These are phyloP conservation scores for Aspergillus hortae DNA, from an alignment of 2,329 filamentous ascomycete species.

Conservation along the genomic window DNA sequence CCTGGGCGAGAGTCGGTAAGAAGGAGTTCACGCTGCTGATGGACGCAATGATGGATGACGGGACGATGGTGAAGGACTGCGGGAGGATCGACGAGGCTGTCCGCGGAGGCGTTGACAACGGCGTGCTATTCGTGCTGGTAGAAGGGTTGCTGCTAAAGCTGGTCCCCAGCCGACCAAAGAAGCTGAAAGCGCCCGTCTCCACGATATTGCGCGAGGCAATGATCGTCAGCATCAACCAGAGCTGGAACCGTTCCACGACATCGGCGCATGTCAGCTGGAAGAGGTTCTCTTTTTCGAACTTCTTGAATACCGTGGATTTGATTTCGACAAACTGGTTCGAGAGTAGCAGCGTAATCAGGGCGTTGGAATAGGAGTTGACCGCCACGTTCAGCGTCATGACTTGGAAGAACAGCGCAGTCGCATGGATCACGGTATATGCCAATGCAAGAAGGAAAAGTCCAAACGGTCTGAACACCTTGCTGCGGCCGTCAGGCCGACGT, in stretches of 20 bases:
- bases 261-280: conserved; percentile 97
- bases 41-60: conserved; percentile 54
- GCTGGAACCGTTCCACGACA: conserved; percentile 92
- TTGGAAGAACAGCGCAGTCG: conserved; percentile 89
- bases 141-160: conserved; percentile 28
- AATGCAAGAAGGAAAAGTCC: conserved; percentile 88
- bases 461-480: conserved; percentile 82
- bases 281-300: conserved; percentile 94
- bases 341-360: conserved; percentile 82
- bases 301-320: conserved; percentile 97
- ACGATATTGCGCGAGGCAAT: conserved; percentile 96
- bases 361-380: conserved; percentile 97
- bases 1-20: conserved; percentile 60
- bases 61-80: conserved; percentile 75
- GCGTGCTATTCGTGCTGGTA: conserved; percentile 45
- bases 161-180: conserved; percentile 37
- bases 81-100: conserved; percentile 71
- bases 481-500: conserved; percentile 79
- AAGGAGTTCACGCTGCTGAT: conserved; percentile 43
- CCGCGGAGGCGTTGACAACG: conserved; percentile 54
- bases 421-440: conserved; percentile 82
- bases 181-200: conserved; percentile 80
- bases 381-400: conserved; percentile 97
- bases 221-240: conserved; percentile 96
- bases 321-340: conserved; percentile 99